Conservation (phyloP, 2,329 filamentous ascomycete species). For the Diplodia sapinea region DNA sequence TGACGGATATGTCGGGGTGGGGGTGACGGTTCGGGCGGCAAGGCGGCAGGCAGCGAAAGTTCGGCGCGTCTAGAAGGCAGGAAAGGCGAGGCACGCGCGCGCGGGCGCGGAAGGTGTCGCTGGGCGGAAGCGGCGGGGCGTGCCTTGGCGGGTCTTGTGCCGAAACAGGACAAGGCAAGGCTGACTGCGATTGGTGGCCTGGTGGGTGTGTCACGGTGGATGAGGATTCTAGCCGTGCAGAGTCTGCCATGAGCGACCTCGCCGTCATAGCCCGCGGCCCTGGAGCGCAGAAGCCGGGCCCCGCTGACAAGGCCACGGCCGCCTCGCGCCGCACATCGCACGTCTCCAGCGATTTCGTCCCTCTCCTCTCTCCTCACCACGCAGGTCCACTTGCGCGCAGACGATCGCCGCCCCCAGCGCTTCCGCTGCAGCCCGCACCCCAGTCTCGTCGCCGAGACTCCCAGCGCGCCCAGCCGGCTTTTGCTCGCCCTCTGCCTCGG, state of each 20-base stretch:
- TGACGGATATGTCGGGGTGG: slow-evolving; percentile 15
- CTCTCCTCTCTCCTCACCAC: slow-evolving; percentile 14
- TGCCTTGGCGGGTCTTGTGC: slow-evolving; percentile 4
- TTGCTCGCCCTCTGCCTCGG: slow-evolving; percentile 12
- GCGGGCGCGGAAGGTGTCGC: slow-evolving; percentile 16
- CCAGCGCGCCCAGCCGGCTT: slow-evolving; percentile 4
- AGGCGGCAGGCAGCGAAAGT: slow-evolving; percentile 20
- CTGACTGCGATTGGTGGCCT: not conserved
- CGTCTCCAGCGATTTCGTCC: slow-evolving; percentile 10
- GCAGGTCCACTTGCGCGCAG: slow-evolving; percentile 28
- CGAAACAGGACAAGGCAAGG: not conserved
- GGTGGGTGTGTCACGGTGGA: not conserved
- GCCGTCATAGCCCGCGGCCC: slow-evolving; percentile 6
- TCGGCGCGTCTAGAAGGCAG: slow-evolving; percentile 19
- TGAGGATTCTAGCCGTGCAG: slow-evolving; percentile 15
- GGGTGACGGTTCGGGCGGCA: slow-evolving; percentile 19
- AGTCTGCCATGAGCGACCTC: slow-evolving; percentile 14
- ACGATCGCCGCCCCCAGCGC: slow-evolving; percentile 25
- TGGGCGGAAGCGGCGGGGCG: slow-evolving; percentile 9
- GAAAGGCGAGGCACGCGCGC: slow-evolving; percentile 22
- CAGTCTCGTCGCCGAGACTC: slow-evolving; percentile 14
- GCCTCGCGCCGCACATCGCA: not conserved
- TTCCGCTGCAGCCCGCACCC: slow-evolving; percentile 19
- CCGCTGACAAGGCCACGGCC: slow-evolving; percentile 14
- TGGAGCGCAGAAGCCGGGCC: slow-evolving; percentile 23